phyloP scores from a whole-genome alignment of 306 rosid species.

The Vachellia pachyceras region DNA sequence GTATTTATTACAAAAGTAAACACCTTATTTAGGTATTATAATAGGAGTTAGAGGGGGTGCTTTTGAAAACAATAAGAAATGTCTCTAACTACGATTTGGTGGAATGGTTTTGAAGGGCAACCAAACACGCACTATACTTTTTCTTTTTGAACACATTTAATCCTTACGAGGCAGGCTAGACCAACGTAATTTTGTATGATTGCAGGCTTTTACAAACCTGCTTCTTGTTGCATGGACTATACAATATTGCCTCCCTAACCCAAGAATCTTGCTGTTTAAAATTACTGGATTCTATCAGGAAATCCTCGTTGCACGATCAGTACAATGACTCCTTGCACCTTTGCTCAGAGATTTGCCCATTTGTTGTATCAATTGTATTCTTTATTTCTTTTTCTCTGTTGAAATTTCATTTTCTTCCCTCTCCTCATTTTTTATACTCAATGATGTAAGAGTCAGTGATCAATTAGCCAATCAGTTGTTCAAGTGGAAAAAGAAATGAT shows the following conservation, averaged over 20 bases:
- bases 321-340: neutral
- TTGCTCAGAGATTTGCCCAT: neutral
- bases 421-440: neutral
- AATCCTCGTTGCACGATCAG: neutral
- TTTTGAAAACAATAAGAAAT: neutral
- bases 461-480: neutral
- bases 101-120: neutral
- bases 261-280: neutral
- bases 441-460: neutral
- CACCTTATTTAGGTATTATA: too few species aligned
- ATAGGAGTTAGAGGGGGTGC: too few species aligned
- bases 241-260: neutral
- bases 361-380: conserved; percentile 4
- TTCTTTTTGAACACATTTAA: neutral
- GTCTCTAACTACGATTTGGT: neutral
- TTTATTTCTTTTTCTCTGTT: neutral
- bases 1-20: too few species aligned
- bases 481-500: neutral
- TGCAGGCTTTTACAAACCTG: conserved; percentile 1
- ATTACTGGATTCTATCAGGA: neutral
- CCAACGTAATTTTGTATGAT: neutral
- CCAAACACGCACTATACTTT: neutral
- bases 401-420: neutral
- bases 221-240: neutral
- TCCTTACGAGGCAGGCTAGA: neutral